Evolutionary conservation across 352 stramenopile genomes (phyloP), one percentile per base, ranked within the genome.

Genomic region (Saprolegnia diclina): DNA sequence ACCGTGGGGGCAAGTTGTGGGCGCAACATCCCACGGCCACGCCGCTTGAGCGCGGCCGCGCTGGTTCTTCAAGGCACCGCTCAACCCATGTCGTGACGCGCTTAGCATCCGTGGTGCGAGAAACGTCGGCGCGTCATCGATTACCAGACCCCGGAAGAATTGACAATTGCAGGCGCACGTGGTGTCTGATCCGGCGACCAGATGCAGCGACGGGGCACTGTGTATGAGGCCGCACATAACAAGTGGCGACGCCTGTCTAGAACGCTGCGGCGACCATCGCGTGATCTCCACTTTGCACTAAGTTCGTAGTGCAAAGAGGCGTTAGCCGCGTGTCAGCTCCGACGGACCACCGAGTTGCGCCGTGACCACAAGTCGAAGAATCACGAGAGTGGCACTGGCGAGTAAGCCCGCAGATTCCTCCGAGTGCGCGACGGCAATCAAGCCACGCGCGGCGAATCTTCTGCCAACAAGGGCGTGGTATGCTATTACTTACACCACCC

Each of bases 221-320:
- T 59, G 52, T 59, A 59, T 59, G 52, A 59, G 52, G 52, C 35
- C 11, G 11, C 52, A 59, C 52, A 59, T 59, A 59, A 16, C 52
- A 59, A 16, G 52, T 59, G 52, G 52, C 35, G 24, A 5, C 29
- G 29, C 29, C 29, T 35, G 29, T 35, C 29, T 35, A 35, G 2
- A 5, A 35, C 2, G 29, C 29, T 35, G n/a, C n/a, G 29, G 29
- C 29, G 29, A 19, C 24, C n/a, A 5, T 5, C 2, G 2, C 46
- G 46, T 2, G 24, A 54, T 5, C 29, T 2, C 29, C 29, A 35
- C 29, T 6, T 35, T 35, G 29, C 29, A 35, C 29, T 5, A 35
- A 35, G 2, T 35, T 6, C 29, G 29, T 5, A 35, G 29, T 35
- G 29, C 29, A 35, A 35, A 35, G n/a, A n/a, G n/a, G n/a, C n/a